phyloP scores from a whole-genome alignment of 2,329 filamentous ascomycete species.

The Sclerotinia minor region DNA sequence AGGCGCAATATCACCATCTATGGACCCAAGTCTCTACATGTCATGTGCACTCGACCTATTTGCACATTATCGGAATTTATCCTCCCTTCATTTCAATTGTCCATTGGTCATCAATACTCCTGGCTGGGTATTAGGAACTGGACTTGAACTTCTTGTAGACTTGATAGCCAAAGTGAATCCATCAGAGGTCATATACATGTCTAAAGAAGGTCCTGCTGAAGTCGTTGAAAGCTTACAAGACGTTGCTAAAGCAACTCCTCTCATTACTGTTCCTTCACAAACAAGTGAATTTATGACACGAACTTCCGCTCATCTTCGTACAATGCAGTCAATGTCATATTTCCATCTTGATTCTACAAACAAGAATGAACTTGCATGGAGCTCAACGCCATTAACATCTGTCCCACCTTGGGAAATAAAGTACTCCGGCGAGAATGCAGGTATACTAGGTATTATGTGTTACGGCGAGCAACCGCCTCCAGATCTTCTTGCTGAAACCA shows the following conservation, averaged over 20 bases:
- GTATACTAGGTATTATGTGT: constrained; percentile 65
- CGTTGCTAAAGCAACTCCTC: constrained; percentile 44
- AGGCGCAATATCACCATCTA: constrained; percentile 63
- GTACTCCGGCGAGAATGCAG: constrained; percentile 53
- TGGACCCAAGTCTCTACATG: constrained; percentile 66
- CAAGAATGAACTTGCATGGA: constrained; percentile 43
- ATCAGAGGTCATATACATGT: constrained; percentile 68
- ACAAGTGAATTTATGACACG: constrained; percentile 55
- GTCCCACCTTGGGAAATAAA: constrained; percentile 61
- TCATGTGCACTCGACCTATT: constrained; percentile 65
- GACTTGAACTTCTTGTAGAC: constrained; percentile 62
- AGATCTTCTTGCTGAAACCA: constrained; percentile 60
- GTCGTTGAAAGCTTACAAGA: constrained; percentile 54
- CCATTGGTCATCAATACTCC: constrained; percentile 73
- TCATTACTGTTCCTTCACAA: constrained; percentile 60
- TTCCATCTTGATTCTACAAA: constrained; percentile 56
- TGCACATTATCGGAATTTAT: constrained; percentile 53
- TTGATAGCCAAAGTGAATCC: constrained; percentile 57
- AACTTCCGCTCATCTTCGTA: constrained; percentile 64
- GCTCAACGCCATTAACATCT: constrained; percentile 58
- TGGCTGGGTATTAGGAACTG: constrained; percentile 71
- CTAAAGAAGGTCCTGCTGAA: constrained; percentile 59
- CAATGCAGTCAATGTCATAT: constrained; percentile 79
- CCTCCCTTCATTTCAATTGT: constrained; percentile 44
- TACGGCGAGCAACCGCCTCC: constrained; percentile 65